A percentile compares a stretch with the other conserved stretches of the same genome.
phyloP scores from a whole-genome alignment of 2,329 filamentous ascomycete species.

The Colletotrichum sp. region DNA sequence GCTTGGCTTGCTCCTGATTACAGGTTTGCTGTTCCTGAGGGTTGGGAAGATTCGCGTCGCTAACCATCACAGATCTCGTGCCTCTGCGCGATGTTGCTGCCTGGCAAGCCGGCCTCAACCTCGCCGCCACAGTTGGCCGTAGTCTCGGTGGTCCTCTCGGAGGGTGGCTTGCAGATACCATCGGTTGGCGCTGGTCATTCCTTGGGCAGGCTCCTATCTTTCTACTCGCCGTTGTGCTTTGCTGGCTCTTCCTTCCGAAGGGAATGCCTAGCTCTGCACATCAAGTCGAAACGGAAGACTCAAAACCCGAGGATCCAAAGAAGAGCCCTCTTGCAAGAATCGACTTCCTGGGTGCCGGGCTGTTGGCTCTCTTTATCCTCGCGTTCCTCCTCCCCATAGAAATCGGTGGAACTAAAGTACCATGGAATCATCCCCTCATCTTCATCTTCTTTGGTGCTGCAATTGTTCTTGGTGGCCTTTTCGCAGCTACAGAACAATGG shows the following conservation, averaged over 20 bases:
- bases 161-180: conserved; percentile 65
- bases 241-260: conserved; percentile 56
- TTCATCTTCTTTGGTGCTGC: conserved; percentile 39
- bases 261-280: background rate
- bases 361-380: conserved; percentile 64
- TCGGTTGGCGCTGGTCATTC: conserved; percentile 75
- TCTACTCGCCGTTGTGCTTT: conserved; percentile 55
- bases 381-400: conserved; percentile 61
- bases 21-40: conserved; percentile 37
- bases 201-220: conserved; percentile 67
- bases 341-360: conserved; percentile 61
- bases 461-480: conserved; percentile 3
- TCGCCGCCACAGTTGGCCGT: conserved; percentile 55
- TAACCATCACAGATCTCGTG: conserved; percentile 45
- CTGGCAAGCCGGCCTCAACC: conserved; percentile 60
- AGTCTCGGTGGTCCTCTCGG: conserved; percentile 61
- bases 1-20: conserved; percentile 57
- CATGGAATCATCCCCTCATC: conserved; percentile 57
- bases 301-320: background rate
- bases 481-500: conserved; percentile 9
- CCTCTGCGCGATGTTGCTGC: conserved; percentile 57
- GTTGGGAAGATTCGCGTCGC: background rate
- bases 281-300: background rate
- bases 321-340: conserved; percentile 45
- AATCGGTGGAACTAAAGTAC: conserved; percentile 59